phyloP scores from a whole-genome alignment of 805 yeast species.

The Starmera dryadoides region DNA sequence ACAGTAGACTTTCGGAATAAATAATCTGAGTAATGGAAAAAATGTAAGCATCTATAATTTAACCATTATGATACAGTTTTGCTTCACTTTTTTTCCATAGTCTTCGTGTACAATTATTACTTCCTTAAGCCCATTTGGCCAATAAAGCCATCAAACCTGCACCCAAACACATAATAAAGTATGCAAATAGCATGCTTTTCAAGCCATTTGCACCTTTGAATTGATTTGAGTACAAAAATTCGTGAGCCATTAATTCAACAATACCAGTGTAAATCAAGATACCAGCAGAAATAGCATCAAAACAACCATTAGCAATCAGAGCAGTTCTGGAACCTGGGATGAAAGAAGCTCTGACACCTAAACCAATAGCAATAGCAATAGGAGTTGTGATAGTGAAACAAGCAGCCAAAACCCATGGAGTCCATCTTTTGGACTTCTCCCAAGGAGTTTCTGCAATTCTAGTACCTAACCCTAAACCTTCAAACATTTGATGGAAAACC shows the following conservation, averaged over 20 bases:
- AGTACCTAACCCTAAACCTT: slow-evolving; percentile 81
- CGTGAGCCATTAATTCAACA: slow-evolving; percentile 76
- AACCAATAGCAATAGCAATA: slow-evolving; percentile 68
- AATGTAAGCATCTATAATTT: too few species aligned
- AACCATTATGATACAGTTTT: too few species aligned
- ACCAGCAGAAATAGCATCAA: slow-evolving; percentile 75
- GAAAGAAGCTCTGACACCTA: slow-evolving; percentile 62
- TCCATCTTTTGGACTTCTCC: slow-evolving; percentile 28
- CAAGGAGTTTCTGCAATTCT: slow-evolving; percentile 51
- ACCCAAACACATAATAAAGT: slow-evolving; percentile 47
- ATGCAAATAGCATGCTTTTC: slow-evolving; percentile 44
- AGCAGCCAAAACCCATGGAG: slow-evolving; percentile 53
- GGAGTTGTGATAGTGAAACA: slow-evolving; percentile 60
- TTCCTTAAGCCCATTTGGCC: slow-evolving; percentile 71
- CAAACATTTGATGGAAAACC: slow-evolving; percentile 75
- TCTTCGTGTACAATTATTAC: too few species aligned
- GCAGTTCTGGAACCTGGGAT: slow-evolving; percentile 52
- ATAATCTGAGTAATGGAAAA: too few species aligned
- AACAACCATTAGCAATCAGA: slow-evolving; percentile 60
- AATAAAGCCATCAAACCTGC: slow-evolving; percentile 74
- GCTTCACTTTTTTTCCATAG: too few species aligned
- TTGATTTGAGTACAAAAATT: slow-evolving; percentile 54
- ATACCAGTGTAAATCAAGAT: slow-evolving; percentile 70
- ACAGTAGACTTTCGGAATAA: too few species aligned
- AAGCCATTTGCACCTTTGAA: slow-evolving; percentile 55